phyloP scores from a whole-genome alignment of 2,329 filamentous ascomycete species.

The Aureobasidium pullulans region DNA sequence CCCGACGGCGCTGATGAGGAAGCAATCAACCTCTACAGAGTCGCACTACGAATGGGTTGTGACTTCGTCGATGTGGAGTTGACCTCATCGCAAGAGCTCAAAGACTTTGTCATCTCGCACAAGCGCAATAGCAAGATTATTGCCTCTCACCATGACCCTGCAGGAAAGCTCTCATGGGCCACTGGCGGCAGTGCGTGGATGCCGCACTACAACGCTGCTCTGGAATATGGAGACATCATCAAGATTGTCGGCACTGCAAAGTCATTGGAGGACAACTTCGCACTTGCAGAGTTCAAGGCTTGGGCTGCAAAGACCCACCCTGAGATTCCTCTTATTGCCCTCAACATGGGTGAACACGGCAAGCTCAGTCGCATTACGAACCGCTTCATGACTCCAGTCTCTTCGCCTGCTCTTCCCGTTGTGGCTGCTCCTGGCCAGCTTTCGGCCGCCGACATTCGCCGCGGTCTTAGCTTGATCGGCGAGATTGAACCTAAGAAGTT shows the following conservation, averaged over 20 bases:
- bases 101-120: constrained; percentile 45
- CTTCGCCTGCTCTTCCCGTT: constrained; percentile 80
- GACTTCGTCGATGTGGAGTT: constrained; percentile 95
- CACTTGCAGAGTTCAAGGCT: constrained; percentile 71
- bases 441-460: constrained; percentile 80
- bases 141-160: constrained; percentile 88
- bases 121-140: constrained; percentile 76
- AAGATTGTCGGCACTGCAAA: constrained; percentile 83
- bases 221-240: constrained; percentile 86
- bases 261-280: constrained; percentile 75
- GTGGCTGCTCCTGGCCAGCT: constrained; percentile 92
- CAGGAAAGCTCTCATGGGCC: constrained; percentile 72
- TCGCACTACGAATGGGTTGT: constrained; percentile 73
- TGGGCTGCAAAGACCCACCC: constrained; percentile 66
- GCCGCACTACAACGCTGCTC: constrained; percentile 76
- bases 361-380: constrained; percentile 89
- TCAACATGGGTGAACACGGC: constrained; percentile 88
- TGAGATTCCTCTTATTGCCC: constrained; percentile 72
- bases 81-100: constrained; percentile 68
- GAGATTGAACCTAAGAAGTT: constrained; percentile 70
- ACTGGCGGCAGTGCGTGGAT: constrained; percentile 69
- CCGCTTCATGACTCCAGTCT: constrained; percentile 88
- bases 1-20: constrained; percentile 62
- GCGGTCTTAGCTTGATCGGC: constrained; percentile 69
- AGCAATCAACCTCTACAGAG: constrained; percentile 65